These are phyloP conservation scores for Atalantia buxifolia DNA, from an alignment of 345 rosid species.

Conservation along the genomic window DNA sequence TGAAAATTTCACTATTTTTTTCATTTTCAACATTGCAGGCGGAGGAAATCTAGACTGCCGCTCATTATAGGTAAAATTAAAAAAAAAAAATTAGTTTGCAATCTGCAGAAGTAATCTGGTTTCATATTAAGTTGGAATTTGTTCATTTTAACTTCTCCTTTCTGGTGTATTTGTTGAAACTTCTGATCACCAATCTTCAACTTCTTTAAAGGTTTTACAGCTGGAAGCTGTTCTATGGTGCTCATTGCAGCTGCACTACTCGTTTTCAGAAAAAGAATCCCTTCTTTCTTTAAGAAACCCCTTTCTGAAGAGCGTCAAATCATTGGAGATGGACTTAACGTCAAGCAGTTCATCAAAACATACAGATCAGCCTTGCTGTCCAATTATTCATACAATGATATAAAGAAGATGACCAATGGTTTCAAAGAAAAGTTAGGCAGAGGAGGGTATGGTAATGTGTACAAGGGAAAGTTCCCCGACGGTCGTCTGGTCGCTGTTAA, in stretches of 20 bases:
- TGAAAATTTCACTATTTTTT: background rate
- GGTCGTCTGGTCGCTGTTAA: conserved; percentile 21
- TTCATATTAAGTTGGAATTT: background rate
- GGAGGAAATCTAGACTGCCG: background rate
- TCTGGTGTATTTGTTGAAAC: background rate
- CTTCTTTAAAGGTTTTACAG: conserved; percentile 24
- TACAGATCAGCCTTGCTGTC: conserved; percentile 26
- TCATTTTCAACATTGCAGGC: background rate
- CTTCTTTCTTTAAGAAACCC: background rate
- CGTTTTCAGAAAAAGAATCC: conserved; percentile 12
- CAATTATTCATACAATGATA: conserved; percentile 20
- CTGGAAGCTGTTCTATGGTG: conserved; percentile 16
- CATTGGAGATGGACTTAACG: conserved; percentile 17
- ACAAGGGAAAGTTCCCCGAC: conserved; percentile 16
- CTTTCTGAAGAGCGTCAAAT: conserved; percentile 5
- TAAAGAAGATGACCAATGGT: conserved; percentile 24
- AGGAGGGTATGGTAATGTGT: conserved; percentile 27
- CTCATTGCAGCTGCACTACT: conserved; percentile 6
- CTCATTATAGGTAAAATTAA: conserved; percentile 1
- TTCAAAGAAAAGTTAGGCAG: conserved; percentile 26
- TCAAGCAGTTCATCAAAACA: conserved; percentile 24
- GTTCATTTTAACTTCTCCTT: background rate
- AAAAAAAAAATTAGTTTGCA: background rate
- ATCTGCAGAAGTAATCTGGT: background rate
- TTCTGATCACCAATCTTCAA: background rate